These are phyloP conservation scores for Oryza coarctata DNA, from an alignment of 176 grass and related monocot species.

Conservation along the genomic window DNA sequence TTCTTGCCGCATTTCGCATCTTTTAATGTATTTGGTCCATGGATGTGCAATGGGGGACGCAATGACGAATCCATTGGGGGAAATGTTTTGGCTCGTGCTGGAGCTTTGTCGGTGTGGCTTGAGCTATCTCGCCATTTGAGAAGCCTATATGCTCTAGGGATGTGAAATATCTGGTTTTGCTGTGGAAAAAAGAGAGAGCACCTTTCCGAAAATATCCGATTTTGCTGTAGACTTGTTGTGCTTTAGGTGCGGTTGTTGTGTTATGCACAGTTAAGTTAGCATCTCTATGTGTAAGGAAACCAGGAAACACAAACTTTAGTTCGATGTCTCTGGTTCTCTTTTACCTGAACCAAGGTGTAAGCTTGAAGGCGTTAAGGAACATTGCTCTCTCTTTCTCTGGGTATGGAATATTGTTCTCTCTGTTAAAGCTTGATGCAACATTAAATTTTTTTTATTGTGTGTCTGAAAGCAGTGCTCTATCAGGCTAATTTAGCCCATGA, in stretches of 20 bases:
- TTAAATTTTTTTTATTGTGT: too few species aligned
- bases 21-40: background rate
- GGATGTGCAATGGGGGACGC: background rate
- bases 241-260: background rate
- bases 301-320: background rate
- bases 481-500: too few species aligned
- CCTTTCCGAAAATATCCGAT: background rate
- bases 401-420: too few species aligned
- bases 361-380: background rate
- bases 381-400: too few species aligned
- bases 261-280: background rate
- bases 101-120: background rate
- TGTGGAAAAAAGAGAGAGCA: background rate
- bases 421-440: too few species aligned
- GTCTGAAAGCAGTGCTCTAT: background rate
- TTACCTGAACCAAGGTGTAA: background rate
- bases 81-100: background rate
- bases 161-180: background rate
- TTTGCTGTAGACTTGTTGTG: background rate
- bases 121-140: background rate
- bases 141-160: background rate
- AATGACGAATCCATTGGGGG: too few species aligned
- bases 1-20: background rate
- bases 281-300: background rate
- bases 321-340: too few species aligned